A percentile compares a stretch with the other conserved stretches of the same genome.
Conservation (phyloP, 495 filamentous ascomycete genomes). For the Beverwykella pulmonaria region DNA sequence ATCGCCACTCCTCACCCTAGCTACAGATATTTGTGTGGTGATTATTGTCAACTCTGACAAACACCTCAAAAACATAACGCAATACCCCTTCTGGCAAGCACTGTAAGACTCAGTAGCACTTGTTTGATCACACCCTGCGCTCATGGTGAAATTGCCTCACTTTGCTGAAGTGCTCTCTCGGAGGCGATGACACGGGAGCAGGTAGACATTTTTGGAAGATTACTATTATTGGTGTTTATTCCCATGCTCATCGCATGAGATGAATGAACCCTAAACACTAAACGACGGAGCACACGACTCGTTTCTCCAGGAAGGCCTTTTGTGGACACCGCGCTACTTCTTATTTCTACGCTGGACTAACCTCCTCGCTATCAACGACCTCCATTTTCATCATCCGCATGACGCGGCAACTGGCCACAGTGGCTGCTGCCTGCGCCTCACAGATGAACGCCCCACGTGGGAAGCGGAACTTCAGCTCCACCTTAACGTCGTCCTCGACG, state of each 20-base stretch:
- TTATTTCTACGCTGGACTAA: constrained; percentile 2
- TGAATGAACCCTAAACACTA: neutral
- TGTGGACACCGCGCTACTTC: neutral
- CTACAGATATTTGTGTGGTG: too few species aligned
- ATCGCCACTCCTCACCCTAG: too few species aligned
- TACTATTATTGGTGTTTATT: constrained; percentile 10
- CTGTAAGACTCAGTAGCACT: too few species aligned
- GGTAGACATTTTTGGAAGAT: neutral
- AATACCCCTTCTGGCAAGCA: too few species aligned
- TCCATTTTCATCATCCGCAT: neutral
- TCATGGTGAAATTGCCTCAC: neutral
- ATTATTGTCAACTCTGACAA: too few species aligned
- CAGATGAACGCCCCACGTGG: constrained; percentile 3
- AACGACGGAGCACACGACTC: neutral
- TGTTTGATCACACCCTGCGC: too few species aligned
- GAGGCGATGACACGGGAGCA: neutral
- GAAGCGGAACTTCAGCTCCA: neutral
- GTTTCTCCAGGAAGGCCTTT: constrained; percentile 6
- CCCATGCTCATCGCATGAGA: neutral
- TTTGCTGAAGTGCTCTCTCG: neutral
- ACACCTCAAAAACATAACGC: too few species aligned
- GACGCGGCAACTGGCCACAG: constrained; percentile 5
- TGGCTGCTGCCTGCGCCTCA: constrained; percentile 5
- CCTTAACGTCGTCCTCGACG: neutral
- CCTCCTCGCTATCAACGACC: neutral